These are phyloP conservation scores for Scheffersomyces spartinae DNA, from an alignment of 805 yeast species.

Conservation along the genomic window DNA sequence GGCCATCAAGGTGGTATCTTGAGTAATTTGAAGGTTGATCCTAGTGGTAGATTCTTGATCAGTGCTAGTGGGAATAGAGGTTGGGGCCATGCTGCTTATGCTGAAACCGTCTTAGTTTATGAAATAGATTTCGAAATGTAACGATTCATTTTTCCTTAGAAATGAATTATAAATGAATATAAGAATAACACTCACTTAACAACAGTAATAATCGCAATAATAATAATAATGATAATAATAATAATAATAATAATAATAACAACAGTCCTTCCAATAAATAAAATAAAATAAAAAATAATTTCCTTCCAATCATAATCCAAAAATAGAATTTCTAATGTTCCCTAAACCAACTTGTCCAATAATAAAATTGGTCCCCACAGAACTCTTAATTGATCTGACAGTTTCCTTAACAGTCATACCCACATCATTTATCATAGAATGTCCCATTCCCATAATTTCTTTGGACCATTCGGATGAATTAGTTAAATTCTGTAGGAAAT, in stretches of 20 bases:
- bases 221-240: neutral
- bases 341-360: slow-evolving; percentile 25
- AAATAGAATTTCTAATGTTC: slow-evolving; percentile 16
- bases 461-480: too few species aligned
- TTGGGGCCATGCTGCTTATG: slow-evolving; percentile 71
- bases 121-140: slow-evolving; percentile 68
- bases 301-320: slow-evolving; percentile 9
- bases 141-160: too few species aligned
- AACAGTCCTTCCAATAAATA: neutral
- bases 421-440: too few species aligned
- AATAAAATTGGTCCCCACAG: too few species aligned
- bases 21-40: slow-evolving; percentile 70
- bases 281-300: slow-evolving; percentile 1
- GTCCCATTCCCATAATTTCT: too few species aligned
- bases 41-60: slow-evolving; percentile 77
- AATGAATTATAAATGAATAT: slow-evolving; percentile 1
- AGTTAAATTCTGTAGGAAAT: too few species aligned
- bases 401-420: too few species aligned
- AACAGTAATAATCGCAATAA: neutral
- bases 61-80: slow-evolving; percentile 94
- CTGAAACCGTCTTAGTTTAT: slow-evolving; percentile 74
- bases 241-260: slow-evolving; percentile 1
- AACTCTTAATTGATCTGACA: too few species aligned
- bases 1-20: slow-evolving; percentile 94
- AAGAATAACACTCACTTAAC: slow-evolving; percentile 1